Conservation (phyloP, 306 rosid species). For the Cicer yamashitae region DNA sequence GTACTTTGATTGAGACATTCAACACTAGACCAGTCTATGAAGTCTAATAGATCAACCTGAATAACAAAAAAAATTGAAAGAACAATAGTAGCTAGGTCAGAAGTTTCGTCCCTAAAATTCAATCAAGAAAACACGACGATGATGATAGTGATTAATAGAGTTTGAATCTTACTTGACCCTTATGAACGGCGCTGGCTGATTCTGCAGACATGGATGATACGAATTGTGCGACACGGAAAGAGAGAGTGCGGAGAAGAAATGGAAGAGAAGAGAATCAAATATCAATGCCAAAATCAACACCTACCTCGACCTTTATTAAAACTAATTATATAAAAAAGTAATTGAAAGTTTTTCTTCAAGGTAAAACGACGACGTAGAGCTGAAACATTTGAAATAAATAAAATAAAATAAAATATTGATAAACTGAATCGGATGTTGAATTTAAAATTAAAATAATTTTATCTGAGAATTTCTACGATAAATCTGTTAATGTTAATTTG, state of each 20-base stretch:
- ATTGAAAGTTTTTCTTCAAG: too few relatives aligned
- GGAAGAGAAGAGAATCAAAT: constrained; percentile 6
- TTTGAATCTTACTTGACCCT: constrained; percentile 71
- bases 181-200: constrained; percentile 78
- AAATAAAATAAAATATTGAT: too few relatives aligned
- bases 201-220: constrained; percentile 77
- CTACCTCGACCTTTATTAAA: neutral
- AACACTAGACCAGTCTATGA: constrained; percentile 87
- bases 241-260: neutral
- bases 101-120: neutral
- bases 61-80: neutral
- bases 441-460: too few relatives aligned
- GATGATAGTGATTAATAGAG: neutral
- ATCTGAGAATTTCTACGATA: too few relatives aligned
- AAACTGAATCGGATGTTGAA: too few relatives aligned
- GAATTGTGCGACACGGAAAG: constrained; percentile 22
- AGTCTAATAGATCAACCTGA: constrained; percentile 95
- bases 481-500: too few relatives aligned
- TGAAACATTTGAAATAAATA: too few relatives aligned
- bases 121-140: constrained; percentile 24
- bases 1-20: constrained; percentile 95
- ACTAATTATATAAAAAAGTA: too few relatives aligned
- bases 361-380: too few relatives aligned
- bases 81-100: constrained; percentile 25
- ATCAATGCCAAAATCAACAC: neutral